phyloP scores from a whole-genome alignment of 257 asterid genomes.

The Jaltomata sinuosa region DNA sequence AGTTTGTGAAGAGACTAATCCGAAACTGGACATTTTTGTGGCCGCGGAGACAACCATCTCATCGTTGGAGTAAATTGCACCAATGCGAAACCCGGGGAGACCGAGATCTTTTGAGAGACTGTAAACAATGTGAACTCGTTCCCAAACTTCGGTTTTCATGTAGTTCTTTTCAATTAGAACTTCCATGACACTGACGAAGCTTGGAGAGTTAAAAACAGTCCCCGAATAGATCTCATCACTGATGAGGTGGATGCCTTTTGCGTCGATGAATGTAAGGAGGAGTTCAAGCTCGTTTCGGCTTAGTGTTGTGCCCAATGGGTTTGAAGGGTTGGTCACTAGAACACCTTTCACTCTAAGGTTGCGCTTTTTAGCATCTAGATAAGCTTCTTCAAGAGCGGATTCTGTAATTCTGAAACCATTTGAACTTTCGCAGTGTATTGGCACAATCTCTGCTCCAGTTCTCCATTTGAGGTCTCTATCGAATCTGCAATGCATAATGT shows the following conservation, averaged over 20 bases:
- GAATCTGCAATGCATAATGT: slow-evolving; percentile 38
- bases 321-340: slow-evolving; percentile 73
- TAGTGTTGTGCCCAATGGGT: slow-evolving; percentile 64
- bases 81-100: slow-evolving; percentile 85
- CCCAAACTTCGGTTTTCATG: slow-evolving; percentile 18
- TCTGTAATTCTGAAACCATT: slow-evolving; percentile 58
- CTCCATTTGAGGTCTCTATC: slow-evolving; percentile 92
- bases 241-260: slow-evolving; percentile 56
- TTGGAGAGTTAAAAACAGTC: slow-evolving; percentile 53
- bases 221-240: slow-evolving; percentile 88
- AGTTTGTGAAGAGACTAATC: slow-evolving; percentile 72
- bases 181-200: slow-evolving; percentile 58
- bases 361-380: slow-evolving; percentile 37
- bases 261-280: slow-evolving; percentile 43
- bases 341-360: slow-evolving; percentile 73
- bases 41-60: slow-evolving; percentile 59
- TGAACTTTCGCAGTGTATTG: slow-evolving; percentile 61
- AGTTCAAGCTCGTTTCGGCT: slow-evolving; percentile 43
- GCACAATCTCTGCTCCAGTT: slow-evolving; percentile 72
- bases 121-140: slow-evolving; percentile 71
- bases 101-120: slow-evolving; percentile 89
- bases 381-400: slow-evolving; percentile 59
- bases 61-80: slow-evolving; percentile 64
- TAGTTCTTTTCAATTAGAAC: slow-evolving; percentile 30
- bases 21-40: slow-evolving; percentile 85